Evolutionary conservation across 768 basidiomycete species (phyloP).

Genomic region (Mycena alexandri): DNA sequence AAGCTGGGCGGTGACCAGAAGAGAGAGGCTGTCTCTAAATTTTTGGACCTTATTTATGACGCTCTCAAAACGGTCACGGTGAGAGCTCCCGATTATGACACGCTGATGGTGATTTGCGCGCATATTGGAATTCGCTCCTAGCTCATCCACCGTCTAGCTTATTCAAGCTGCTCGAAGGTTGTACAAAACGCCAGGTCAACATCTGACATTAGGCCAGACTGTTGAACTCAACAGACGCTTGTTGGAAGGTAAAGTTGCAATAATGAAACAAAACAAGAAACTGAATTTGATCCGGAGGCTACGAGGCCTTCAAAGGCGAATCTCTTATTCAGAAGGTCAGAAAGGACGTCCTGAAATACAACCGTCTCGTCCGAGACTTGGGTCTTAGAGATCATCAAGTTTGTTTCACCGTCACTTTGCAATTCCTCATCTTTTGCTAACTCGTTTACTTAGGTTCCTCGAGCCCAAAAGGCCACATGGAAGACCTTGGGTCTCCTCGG

Average conservation of each 20-base stretch:
- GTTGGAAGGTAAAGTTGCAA: conserved; percentile 70
- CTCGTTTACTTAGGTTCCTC: conserved; percentile 81
- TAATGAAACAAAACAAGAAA: too few relatives aligned
- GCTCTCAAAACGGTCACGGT: conserved; percentile 95
- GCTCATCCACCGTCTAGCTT: conserved; percentile 64
- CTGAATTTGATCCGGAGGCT: conserved; percentile 45
- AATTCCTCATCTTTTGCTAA: conserved; percentile 12
- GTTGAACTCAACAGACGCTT: conserved; percentile 95
- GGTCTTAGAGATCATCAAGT: conserved; percentile 96
- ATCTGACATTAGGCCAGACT: conserved; percentile 94
- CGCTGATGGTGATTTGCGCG: conserved; percentile 82
- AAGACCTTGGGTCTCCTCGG: conserved; percentile 86
- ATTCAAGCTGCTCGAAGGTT: conserved; percentile 94
- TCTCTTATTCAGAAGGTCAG: conserved; percentile 87
- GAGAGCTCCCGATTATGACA: conserved; percentile 96
- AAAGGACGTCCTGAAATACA: conserved; percentile 87
- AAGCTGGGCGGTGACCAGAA: conserved; percentile 89
- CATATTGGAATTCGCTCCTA: conserved; percentile 1
- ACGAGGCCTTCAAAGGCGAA: conserved; percentile 92
- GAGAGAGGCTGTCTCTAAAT: conserved; percentile 88
- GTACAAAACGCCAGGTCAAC: conserved; percentile 94
- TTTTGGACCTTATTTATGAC: conserved; percentile 93
- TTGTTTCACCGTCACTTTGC: conserved; percentile 29
- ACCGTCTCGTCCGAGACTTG: conserved; percentile 86
- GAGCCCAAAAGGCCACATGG: conserved; percentile 87